Base-by-base conservation (phyloP, 768 basidiomycete species). In the Lanmaoa rubissima region DNA sequence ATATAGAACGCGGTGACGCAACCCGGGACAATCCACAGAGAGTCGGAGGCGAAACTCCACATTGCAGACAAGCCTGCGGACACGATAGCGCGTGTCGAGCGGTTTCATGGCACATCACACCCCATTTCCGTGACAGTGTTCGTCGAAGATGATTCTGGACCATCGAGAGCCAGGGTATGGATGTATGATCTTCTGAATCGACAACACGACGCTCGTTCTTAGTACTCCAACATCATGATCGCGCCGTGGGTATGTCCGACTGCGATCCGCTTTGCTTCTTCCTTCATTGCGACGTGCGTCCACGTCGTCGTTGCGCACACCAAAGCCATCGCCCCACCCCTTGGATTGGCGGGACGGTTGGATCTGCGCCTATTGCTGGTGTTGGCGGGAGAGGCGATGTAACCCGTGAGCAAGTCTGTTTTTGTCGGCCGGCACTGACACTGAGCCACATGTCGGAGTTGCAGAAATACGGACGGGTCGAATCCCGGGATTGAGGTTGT, bases 401-500 rank as follows among this genome's bases (percentile, higher is more conserved):
- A 67, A 70, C 32, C 70, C 70, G 71, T 73, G 41, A 67, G 70
- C 36, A 2, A 4, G 9, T 1, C 0, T 17, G 4, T 41, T 39
- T 21, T 16, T 21, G 39, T 28, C 5, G 9, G 2, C 5, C 0
- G 67, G 61, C 42, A 68, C 71, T 7, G 65, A 71, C 28, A 28
- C 73, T 47, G 35, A 31, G 21, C 21, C 14, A 11, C 47, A 17
- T 19, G 53, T 63, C 42, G 36, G 28, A 19, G 46, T 4, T 26
- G 52, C 57, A 92, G 90, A 12, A 94, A 93, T 74, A 79, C 74
- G 2, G 94, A 84, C 69, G 94, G 94, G 0, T 63, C 77, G 35
- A 95, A 96, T 54, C 92, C 92, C 7, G 90, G 82, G 3, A 71
- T 96, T 19, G 77, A 79, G 24, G 84, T 94, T 16, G 92, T 92